phyloP scores from a whole-genome alignment of 116 monocot species.

The Posidonia oceanica region DNA sequence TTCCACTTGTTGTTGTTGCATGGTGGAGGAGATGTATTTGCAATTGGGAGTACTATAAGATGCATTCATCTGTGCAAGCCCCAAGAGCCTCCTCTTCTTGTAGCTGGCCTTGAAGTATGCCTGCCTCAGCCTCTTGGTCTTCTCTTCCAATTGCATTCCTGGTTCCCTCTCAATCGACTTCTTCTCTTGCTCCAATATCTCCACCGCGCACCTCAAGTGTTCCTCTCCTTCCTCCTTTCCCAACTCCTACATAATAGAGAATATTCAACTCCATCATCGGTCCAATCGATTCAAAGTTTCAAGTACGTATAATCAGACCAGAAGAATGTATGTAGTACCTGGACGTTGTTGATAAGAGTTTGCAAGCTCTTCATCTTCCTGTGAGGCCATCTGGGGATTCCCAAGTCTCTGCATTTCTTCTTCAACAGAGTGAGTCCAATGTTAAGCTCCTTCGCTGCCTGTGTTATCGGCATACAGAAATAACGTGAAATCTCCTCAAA shows the following conservation, averaged over 20 bases:
- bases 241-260: conserved; percentile 25
- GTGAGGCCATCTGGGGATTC: conserved; percentile 68
- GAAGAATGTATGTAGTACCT: conserved; percentile 18
- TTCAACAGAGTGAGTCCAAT: conserved; percentile 68
- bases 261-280: too few relatives aligned
- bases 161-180: conserved; percentile 48
- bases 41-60: too few relatives aligned
- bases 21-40: not conserved
- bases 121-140: conserved; percentile 72
- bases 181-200: conserved; percentile 54
- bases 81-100: conserved; percentile 44
- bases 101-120: conserved; percentile 84
- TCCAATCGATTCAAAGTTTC: not conserved
- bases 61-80: too few relatives aligned
- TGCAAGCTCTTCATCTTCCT: conserved; percentile 74
- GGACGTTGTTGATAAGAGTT: conserved; percentile 52
- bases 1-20: too few relatives aligned
- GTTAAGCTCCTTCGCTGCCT: conserved; percentile 64
- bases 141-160: conserved; percentile 41
- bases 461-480: conserved; percentile 69
- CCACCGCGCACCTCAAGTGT: conserved; percentile 34
- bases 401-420: conserved; percentile 70
- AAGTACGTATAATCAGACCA: not conserved
- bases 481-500: conserved; percentile 57
- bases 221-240: conserved; percentile 23